Base-by-base conservation (phyloP, 306 rosid genomes). In the Vicia faba region DNA sequence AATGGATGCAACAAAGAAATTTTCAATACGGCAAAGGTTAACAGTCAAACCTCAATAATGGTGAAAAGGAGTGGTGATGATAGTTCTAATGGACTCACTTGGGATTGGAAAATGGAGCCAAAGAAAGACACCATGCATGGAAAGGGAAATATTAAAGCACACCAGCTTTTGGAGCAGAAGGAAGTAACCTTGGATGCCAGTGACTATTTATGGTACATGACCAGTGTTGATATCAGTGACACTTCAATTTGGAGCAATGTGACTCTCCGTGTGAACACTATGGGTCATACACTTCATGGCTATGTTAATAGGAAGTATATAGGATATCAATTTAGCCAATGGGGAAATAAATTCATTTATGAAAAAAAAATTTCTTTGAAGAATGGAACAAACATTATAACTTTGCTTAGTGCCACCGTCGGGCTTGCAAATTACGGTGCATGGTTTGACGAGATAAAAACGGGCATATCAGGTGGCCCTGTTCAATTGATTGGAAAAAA, bases 131-230 rank as follows among this genome's bases (percentile, higher is more conserved):
- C 63, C 13, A 57, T 29, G 20, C 19, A 14, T 28, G 63, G 63
- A 31, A 57, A 57, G 5, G 63, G 63, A 13, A 31, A 6, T 31
- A 20, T 29, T 5, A 29, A 29, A 29, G 39, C 41, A 57, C 40
- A 29, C 3, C 20, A 29, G 1, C 63, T 57, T 29, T 15, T 57
- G 41, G 41, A 57, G 41, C 41, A 57, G 7, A 57, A 57, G 63
- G 63, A 57, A 2, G 0, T 31, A 14, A 57, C 41, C 5, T 7
- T 29, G 20, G 63, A 57, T 57, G 63, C 63, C n/a, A 57, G 63
- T 14, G 63, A 57, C 23, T 57, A 57, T 33, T 57, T 57, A 31
- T 57, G 63, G 63, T 57, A 57, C 12, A 57, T 57, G 63, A 57
- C 63, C 29, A 57, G 41, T 57, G 41, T 31, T 31, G 41, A 57